Conservation (phyloP, 306 rosid species). For the Prunus davidiana region DNA sequence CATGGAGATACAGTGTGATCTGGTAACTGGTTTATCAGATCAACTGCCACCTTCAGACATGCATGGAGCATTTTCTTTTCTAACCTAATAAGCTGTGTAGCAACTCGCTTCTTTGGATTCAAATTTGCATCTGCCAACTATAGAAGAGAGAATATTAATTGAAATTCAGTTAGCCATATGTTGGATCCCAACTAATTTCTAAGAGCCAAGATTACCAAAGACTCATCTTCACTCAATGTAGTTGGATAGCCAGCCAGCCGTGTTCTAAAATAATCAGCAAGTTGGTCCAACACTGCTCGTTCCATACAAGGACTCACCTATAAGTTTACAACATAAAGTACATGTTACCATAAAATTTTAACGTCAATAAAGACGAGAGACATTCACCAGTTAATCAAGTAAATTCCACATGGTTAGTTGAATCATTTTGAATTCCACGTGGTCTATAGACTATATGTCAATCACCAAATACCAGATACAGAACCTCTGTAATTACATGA, state of each 20-base stretch:
- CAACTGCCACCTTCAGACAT: slow-evolving; percentile 63
- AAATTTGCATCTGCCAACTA: slow-evolving; percentile 67
- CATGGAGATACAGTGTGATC: slow-evolving; percentile 76
- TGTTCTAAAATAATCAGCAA: slow-evolving; percentile 65
- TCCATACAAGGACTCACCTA: slow-evolving; percentile 97
- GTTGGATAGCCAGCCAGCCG: slow-evolving; percentile 89
- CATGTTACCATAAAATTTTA: background rate
- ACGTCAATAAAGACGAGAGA: slow-evolving; percentile 9
- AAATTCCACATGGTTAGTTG: background rate
- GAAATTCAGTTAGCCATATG: background rate
- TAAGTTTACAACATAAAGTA: slow-evolving; percentile 17
- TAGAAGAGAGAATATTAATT: slow-evolving; percentile 24
- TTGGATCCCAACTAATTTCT: background rate
- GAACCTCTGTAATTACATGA: too few species aligned
- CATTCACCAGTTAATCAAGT: slow-evolving; percentile 6
- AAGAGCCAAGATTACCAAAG: slow-evolving; percentile 48
- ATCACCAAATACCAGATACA: background rate
- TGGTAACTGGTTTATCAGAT: slow-evolving; percentile 70
- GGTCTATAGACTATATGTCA: background rate
- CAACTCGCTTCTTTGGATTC: slow-evolving; percentile 83
- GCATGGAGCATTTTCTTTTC: slow-evolving; percentile 93
- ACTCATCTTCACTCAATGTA: slow-evolving; percentile 82
- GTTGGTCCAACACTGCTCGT: slow-evolving; percentile 86
- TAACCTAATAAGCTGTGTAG: slow-evolving; percentile 68
- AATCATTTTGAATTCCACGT: slow-evolving; percentile 3